phyloP scores from a whole-genome alignment of 2,329 filamentous ascomycete species.

The Dothistroma septosporum region DNA sequence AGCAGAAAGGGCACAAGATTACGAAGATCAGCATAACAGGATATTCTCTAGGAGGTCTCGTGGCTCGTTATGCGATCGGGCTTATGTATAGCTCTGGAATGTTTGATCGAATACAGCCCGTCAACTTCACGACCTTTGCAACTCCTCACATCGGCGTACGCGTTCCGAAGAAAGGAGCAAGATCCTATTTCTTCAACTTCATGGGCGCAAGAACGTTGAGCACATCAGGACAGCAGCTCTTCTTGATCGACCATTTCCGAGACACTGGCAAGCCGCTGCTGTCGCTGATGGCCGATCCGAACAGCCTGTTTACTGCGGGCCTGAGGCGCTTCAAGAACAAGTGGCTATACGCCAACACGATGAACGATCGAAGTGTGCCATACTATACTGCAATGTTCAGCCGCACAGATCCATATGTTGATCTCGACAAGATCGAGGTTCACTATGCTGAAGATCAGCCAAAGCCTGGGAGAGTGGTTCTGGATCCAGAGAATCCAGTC shows the following conservation, averaged over 20 bases:
- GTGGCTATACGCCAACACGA: conserved; percentile 77
- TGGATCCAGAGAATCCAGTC: conserved; percentile 64
- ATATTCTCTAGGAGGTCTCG: conserved; percentile 83
- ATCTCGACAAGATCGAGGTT: conserved; percentile 63
- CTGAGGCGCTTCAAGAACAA: conserved; percentile 71
- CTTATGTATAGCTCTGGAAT: conserved; percentile 75
- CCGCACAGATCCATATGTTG: conserved; percentile 70
- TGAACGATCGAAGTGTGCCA: conserved; percentile 77
- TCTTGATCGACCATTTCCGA: conserved; percentile 79
- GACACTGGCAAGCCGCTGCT: conserved; percentile 77
- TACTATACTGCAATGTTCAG: conserved; percentile 80
- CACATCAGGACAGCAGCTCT: conserved; percentile 79
- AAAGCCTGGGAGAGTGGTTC: conserved; percentile 65
- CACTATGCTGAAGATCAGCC: conserved; percentile 69
- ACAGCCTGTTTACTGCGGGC: conserved; percentile 79
- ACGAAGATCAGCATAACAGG: conserved; percentile 81
- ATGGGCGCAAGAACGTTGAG: conserved; percentile 77
- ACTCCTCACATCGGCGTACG: conserved; percentile 63
- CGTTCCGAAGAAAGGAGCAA: conserved; percentile 41
- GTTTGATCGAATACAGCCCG: conserved; percentile 73
- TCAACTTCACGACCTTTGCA: conserved; percentile 93
- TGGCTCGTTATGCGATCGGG: conserved; percentile 81
- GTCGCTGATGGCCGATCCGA: conserved; percentile 73
- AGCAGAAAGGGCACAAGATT: conserved; percentile 63
- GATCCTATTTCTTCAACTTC: conserved; percentile 61